These are phyloP conservation scores for Nigrospora oryzae DNA, from an alignment of 2,329 filamentous ascomycete species.

Conservation along the genomic window DNA sequence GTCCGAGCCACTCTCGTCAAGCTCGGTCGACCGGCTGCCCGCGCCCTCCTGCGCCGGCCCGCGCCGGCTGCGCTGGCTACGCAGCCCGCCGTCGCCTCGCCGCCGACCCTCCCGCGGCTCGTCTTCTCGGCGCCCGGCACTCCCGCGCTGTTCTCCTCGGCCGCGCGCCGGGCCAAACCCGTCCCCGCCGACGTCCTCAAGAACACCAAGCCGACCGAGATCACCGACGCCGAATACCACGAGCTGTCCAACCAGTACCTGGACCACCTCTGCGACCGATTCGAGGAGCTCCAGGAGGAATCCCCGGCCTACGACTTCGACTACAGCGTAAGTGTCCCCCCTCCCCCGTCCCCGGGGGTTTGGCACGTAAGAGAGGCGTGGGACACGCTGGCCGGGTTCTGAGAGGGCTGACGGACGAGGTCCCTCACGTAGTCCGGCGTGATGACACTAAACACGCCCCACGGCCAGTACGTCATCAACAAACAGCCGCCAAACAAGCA, in stretches of 20 bases:
- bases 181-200: slow-evolving; percentile 26
- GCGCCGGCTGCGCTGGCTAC: slow-evolving; percentile 1
- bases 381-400: no score
- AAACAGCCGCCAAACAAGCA: slow-evolving; percentile 97
- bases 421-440: slow-evolving; percentile 62
- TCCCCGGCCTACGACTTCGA: slow-evolving; percentile 78
- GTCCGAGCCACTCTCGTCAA: slow-evolving; percentile 21
- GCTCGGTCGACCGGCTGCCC: slow-evolving; percentile 27
- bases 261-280: slow-evolving; percentile 40
- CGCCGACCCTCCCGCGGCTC: no score
- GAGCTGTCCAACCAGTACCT: slow-evolving; percentile 70
- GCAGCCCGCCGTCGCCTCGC: slow-evolving; percentile 7
- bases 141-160: slow-evolving; percentile 20
- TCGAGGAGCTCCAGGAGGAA: slow-evolving; percentile 70
- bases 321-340: slow-evolving; percentile 60
- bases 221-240: slow-evolving; percentile 68
- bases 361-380: no score
- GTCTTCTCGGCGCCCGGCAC: slow-evolving; percentile 1
- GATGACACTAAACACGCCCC: slow-evolving; percentile 60
- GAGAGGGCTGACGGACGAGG: not conserved
- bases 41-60: slow-evolving; percentile 15
- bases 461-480: slow-evolving; percentile 89
- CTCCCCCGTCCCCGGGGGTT: slow-evolving; percentile 1
- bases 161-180: slow-evolving; percentile 25
- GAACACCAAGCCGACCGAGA: slow-evolving; percentile 41